Conservation (phyloP, 768 basidiomycete species). For the Rhodotorula kratochvilovae region DNA sequence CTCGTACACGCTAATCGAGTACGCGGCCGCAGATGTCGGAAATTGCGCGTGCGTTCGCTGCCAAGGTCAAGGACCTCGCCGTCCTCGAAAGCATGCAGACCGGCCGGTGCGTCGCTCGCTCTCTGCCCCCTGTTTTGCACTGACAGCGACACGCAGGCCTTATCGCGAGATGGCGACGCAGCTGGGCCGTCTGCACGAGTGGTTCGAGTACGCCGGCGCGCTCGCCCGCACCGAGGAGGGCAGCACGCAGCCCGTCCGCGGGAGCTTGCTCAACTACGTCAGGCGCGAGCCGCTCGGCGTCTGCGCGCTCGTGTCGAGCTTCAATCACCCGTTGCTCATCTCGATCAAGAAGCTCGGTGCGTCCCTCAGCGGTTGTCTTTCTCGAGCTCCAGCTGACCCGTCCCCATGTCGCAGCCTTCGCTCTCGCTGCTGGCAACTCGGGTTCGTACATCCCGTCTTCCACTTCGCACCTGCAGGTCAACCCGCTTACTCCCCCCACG, state of each 20-base stretch:
- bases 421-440: constrained; percentile 24
- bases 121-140: neutral
- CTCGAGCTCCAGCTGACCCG: neutral
- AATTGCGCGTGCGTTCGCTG: constrained; percentile 12
- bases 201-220: constrained; percentile 72
- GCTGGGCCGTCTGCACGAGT: constrained; percentile 71
- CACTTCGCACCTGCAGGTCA: constrained; percentile 52
- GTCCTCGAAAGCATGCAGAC: constrained; percentile 28
- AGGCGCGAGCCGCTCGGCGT: constrained; percentile 75
- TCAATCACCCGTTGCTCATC: constrained; percentile 84
- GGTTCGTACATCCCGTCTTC: constrained; percentile 47
- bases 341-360: constrained; percentile 77
- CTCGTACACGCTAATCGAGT: too few species aligned
- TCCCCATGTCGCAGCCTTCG: neutral
- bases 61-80: constrained; percentile 21
- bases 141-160: constrained; percentile 44
- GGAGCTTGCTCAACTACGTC: constrained; percentile 72
- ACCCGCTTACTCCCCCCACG: neutral
- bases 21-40: neutral
- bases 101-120: constrained; percentile 46
- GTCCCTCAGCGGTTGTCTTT: neutral
- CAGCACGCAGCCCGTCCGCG: constrained; percentile 68
- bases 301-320: constrained; percentile 72
- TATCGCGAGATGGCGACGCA: constrained; percentile 79
- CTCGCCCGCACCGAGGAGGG: constrained; percentile 64